Base-by-base conservation (phyloP, 495 filamentous ascomycete species). In the Pseudotulostoma volvatum region DNA sequence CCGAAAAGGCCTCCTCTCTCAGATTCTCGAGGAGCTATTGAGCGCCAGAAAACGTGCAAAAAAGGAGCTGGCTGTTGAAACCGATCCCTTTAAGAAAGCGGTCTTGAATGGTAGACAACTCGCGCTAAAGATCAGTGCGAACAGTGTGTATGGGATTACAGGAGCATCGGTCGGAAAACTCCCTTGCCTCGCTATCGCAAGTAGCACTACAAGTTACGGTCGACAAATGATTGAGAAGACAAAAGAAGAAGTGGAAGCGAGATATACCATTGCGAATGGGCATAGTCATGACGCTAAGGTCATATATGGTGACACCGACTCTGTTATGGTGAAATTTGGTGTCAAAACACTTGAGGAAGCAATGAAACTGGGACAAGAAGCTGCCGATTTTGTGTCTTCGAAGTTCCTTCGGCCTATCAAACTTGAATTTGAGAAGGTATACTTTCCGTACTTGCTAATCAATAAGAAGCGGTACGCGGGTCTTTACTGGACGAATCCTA, bases 401-500 rank as follows among this genome's bases (percentile, higher is more conserved):
- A 93, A 94, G 52, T 97, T 97, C 58, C 63, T 85, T 55, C 85
- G 79, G 46, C 90, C 90, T 4, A 99, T 99, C 66, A 99, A 95
- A 61, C 72, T 99, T 13, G 90, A 99, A 54, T 99, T 99, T 63
- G 90, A 99, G 53, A 99, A 99, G 59, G 90, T 99, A 1, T 99
- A 99, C 57, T 99, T 82, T 53, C 90, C 90, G 1, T 99, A 99
- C 55, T 70, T 99, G 21, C 67, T 99, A 31, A 99, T 99, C 74
- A 99, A 99, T 73, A 99, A 99, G 63, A 99, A 99, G 70, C 81
- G 90, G 39, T 99, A 99, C 47, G 90, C 90, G 9, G 90, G 90
- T 21, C 64, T 99, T 9, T 96, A 86, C 62, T 99, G 88, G 86
- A 96, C 92, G 14, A 85, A 79, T 33, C 72, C 90, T 0, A 72